Percentiles rank a stretch among this genome's conserved stretches.
Conservation (phyloP, 2,329 filamentous ascomycete genomes). For the Stachybotrys chartarum region DNA sequence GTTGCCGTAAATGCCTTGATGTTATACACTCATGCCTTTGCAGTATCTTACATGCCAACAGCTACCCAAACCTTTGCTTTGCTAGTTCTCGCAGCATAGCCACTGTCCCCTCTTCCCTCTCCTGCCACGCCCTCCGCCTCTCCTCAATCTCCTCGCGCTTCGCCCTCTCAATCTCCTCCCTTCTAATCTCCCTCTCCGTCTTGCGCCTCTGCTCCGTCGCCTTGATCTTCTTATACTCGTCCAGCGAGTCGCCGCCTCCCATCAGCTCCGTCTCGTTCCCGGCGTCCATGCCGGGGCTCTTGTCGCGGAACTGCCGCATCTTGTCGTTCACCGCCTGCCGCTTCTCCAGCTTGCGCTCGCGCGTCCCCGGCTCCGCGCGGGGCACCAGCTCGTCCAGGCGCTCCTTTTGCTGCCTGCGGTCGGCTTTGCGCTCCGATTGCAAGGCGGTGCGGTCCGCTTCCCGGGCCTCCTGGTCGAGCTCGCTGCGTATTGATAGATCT, state of each 20-base stretch:
- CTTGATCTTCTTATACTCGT: constrained; percentile 62
- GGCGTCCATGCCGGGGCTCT: constrained; percentile 50
- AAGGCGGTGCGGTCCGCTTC: constrained; percentile 46
- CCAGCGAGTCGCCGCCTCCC: constrained; percentile 59
- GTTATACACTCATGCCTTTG: not conserved
- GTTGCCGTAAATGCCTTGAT: not conserved
- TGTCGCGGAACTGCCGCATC: constrained; percentile 66
- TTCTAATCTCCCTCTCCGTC: constrained; percentile 73
- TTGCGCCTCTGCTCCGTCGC: constrained; percentile 64
- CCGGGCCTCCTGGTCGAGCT: constrained; percentile 42
- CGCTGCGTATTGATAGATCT: constrained; percentile 61
- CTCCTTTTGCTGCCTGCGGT: constrained; percentile 62
- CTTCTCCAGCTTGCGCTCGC: constrained; percentile 84
- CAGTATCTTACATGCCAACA: not conserved
- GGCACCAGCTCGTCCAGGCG: constrained; percentile 75
- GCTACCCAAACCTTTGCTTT: constrained; percentile 65
- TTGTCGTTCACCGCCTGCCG: constrained; percentile 63
- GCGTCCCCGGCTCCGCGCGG: constrained; percentile 73
- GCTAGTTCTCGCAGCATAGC: constrained; percentile 73
- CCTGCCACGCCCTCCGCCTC: constrained; percentile 58
- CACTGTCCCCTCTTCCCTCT: constrained; percentile 80
- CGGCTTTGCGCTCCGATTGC: constrained; percentile 53
- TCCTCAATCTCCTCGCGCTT: constrained; percentile 75
- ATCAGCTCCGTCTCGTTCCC: constrained; percentile 68
- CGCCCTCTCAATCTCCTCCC: constrained; percentile 74